Evolutionary conservation across 768 basidiomycete species (phyloP).

Genomic region (Trametopsis cervina): DNA sequence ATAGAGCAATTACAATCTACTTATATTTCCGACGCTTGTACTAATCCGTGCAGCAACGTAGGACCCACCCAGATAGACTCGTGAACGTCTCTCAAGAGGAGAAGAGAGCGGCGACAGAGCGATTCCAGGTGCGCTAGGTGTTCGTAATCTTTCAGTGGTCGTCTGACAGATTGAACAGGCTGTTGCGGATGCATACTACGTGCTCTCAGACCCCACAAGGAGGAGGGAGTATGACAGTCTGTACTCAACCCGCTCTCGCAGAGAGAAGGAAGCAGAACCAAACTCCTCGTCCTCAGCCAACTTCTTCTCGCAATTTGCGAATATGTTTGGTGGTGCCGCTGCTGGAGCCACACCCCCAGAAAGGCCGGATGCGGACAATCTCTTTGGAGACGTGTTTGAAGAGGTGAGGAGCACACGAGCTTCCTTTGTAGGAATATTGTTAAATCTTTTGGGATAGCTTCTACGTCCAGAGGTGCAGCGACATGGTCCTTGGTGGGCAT

Average conservation of each 20-base stretch:
- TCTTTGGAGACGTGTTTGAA: constrained; percentile 89
- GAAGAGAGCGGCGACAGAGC: constrained; percentile 70
- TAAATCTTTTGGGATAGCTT: constrained; percentile 34
- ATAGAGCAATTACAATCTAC: background rate
- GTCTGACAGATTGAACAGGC: constrained; percentile 36
- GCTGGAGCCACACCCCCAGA: constrained; percentile 27
- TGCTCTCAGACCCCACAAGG: constrained; percentile 73
- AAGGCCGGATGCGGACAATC: constrained; percentile 69
- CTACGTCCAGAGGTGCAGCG: constrained; percentile 77
- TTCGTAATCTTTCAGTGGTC: background rate
- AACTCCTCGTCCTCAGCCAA: constrained; percentile 45
- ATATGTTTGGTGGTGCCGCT: constrained; percentile 48
- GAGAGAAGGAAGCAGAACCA: constrained; percentile 55
- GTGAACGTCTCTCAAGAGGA: constrained; percentile 64
- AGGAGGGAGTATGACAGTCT: constrained; percentile 67
- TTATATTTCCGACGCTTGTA: background rate
- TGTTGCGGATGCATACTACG: constrained; percentile 92
- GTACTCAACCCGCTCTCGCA: constrained; percentile 44
- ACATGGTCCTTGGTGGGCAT: constrained; percentile 68
- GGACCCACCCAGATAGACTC: constrained; percentile 87
- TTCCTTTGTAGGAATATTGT: background rate
- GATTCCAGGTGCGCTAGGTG: constrained; percentile 57
- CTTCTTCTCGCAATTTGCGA: constrained; percentile 74
- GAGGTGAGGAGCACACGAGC: constrained; percentile 45
- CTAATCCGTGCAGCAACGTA: constrained; percentile 27